These are phyloP conservation scores for Myxozyma udenii DNA, from an alignment of 805 yeast genomes.

Conservation along the genomic window DNA sequence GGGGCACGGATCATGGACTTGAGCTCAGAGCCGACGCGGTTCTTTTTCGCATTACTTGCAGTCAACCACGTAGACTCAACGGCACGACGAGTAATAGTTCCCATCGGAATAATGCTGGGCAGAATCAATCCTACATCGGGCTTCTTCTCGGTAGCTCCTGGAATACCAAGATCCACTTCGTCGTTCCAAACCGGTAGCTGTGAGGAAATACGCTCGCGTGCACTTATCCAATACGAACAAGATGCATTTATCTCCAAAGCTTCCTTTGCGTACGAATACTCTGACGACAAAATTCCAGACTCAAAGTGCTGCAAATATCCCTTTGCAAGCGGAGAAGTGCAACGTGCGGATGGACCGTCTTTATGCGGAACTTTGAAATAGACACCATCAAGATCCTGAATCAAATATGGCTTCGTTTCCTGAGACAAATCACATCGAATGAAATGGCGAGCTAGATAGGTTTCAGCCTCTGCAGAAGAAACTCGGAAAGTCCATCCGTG, in stretches of 20 bases:
- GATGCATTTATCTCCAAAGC: slow-evolving; percentile 74
- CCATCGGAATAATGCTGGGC: slow-evolving; percentile 87
- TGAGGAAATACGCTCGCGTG: slow-evolving; percentile 74
- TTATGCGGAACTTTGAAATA: slow-evolving; percentile 83
- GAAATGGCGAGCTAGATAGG: slow-evolving; percentile 42
- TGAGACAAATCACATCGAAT: slow-evolving; percentile 29
- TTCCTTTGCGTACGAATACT: slow-evolving; percentile 66
- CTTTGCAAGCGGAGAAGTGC: slow-evolving; percentile 76
- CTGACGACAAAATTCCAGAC: slow-evolving; percentile 66
- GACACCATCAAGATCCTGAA: slow-evolving; percentile 36
- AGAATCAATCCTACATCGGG: slow-evolving; percentile 49
- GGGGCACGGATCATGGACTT: slow-evolving; percentile 88
- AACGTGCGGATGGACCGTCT: slow-evolving; percentile 69
- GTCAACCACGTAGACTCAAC: slow-evolving; percentile 98
- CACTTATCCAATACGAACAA: slow-evolving; percentile 90
- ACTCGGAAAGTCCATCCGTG: slow-evolving; percentile 89
- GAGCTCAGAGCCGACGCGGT: slow-evolving; percentile 87
- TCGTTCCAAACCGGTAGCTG: slow-evolving; percentile 76
- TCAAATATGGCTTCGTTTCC: slow-evolving; percentile 29
- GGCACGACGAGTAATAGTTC: slow-evolving; percentile 93
- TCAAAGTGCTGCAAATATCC: slow-evolving; percentile 70
- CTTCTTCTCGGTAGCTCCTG: not conserved
- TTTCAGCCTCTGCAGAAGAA: slow-evolving; percentile 36
- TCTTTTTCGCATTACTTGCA: slow-evolving; percentile 86
- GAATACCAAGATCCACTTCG: slow-evolving; percentile 29